Base-by-base conservation (phyloP, 1,284 basidiomycete genomes). In the Inonotus obliquus region DNA sequence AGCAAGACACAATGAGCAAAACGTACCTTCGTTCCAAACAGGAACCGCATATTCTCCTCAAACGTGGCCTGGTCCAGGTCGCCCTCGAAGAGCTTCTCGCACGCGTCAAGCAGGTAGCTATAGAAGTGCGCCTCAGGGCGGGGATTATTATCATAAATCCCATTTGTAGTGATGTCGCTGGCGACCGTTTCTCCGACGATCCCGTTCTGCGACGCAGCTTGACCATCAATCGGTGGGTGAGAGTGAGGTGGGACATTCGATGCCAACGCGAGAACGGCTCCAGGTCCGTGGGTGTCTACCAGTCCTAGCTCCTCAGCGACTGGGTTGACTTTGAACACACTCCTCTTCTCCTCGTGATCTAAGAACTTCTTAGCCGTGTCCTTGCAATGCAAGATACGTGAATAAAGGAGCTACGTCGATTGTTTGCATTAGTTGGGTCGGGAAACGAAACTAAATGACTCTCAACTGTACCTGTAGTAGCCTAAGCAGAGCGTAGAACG, bases 31-130 rank as follows among this genome's bases (percentile, higher is more conserved):
- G 89, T 96, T 37, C 94, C 93, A 78, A 96, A 98, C 82, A 99
- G 96, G 84, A 92, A 94, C 63, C 97, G 80, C 81, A 97, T 87
- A 68, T 94, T 92, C 72, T 99, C 96, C 73, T 99, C 97, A 70
- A 94, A 98, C 19, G 87, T 86, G 32, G 82, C 78, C 70, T 90
- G 91, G 74, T 98, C 96, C 65, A 98, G 81, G 70, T 98, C 95
- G 64, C 85, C 89, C 69, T 95, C 93, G 70, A 98, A 98, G 54
- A 97, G 74, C 77, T 93, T 92, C 75, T 97, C 95, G 72, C 91
- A 92, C n/a, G 94, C 88, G 64, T 91, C 92, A 49, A 98, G 79
- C 52, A 97, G 81, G 69, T 96, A 94, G 75, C 87, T 81, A 76
- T 98, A 98, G 66, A 94, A 87, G 72, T 81, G 79, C 51, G 76